Percentiles rank a stretch among this genome's conserved stretches.
These are phyloP conservation scores for Ophiostoma ulmi DNA, from an alignment of 2,329 filamentous ascomycete species.

Conservation along the genomic window DNA sequence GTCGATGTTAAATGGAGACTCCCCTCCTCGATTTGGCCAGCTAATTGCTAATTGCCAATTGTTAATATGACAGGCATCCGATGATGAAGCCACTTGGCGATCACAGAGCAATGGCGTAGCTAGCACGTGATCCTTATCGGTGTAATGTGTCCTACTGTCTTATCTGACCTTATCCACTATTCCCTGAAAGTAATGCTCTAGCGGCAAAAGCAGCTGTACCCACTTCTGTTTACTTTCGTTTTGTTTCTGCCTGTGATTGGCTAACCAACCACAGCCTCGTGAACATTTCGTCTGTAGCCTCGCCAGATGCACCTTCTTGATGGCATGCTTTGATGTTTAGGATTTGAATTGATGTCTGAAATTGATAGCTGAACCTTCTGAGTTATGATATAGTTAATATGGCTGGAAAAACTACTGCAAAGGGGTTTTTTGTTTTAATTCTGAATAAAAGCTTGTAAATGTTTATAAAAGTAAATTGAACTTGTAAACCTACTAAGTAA, in stretches of 20 bases:
- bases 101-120: conserved; percentile 19
- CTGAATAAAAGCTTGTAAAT: no score
- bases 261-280: background rate
- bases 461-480: no score
- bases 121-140: conserved; percentile 21
- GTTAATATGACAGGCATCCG: conserved; percentile 5
- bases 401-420: no score
- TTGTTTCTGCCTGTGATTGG: background rate
- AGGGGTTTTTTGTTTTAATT: no score
- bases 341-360: background rate
- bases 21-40: conserved; percentile 1
- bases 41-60: background rate
- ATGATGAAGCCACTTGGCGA: conserved; percentile 25
- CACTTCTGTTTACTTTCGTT: background rate
- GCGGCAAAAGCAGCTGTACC: background rate
- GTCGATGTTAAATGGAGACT: conserved; percentile 4
- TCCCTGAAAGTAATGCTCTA: background rate
- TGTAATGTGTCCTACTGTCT: conserved; percentile 10
- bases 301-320: background rate
- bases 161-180: conserved; percentile 9
- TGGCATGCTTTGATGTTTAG: background rate
- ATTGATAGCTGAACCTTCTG: background rate
- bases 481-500: no score
- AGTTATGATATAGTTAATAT: no score
- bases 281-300: background rate